Conservation (phyloP, 179 eudicot species). For the Silene vulgaris region DNA sequence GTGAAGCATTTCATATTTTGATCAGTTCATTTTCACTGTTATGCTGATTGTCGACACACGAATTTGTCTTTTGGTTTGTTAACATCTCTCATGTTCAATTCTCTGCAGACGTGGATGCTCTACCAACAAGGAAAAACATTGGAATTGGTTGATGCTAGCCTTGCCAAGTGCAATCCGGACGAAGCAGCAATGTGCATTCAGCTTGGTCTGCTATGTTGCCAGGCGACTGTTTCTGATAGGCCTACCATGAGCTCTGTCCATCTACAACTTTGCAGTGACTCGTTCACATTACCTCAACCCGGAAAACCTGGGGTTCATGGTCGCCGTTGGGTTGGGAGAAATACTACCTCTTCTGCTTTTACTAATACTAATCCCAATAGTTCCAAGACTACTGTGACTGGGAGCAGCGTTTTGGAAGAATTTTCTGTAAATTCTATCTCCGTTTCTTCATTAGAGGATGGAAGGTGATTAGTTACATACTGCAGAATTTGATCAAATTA, state of each 20-base stretch:
- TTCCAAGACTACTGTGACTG: slow-evolving; percentile 30
- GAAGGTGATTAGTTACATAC: slow-evolving; percentile 37
- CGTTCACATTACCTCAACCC: slow-evolving; percentile 56
- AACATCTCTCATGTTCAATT: too few species aligned
- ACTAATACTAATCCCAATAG: slow-evolving; percentile 38
- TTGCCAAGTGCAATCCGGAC: slow-evolving; percentile 32
- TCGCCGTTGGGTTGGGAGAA: slow-evolving; percentile 39
- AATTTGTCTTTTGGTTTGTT: background rate
- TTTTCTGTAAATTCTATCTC: slow-evolving; percentile 69
- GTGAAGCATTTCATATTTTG: background rate
- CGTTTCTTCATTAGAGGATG: slow-evolving; percentile 63
- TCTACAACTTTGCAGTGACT: slow-evolving; percentile 62
- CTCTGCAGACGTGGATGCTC: slow-evolving; percentile 57
- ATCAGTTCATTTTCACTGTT: background rate
- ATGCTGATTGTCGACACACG: background rate
- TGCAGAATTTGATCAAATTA: background rate
- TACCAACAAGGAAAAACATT: slow-evolving; percentile 46
- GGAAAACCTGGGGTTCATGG: slow-evolving; percentile 70
- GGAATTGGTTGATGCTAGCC: slow-evolving; percentile 53
- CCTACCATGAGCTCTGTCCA: slow-evolving; percentile 71
- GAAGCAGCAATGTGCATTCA: slow-evolving; percentile 77
- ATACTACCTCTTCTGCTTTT: slow-evolving; percentile 36
- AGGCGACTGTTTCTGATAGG: slow-evolving; percentile 52
- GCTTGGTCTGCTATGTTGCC: slow-evolving; percentile 73
- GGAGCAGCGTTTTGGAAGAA: slow-evolving; percentile 43